Evolutionary conservation across 2,329 filamentous ascomycete species (phyloP).

Genomic region (Aspergillus versicolor): DNA sequence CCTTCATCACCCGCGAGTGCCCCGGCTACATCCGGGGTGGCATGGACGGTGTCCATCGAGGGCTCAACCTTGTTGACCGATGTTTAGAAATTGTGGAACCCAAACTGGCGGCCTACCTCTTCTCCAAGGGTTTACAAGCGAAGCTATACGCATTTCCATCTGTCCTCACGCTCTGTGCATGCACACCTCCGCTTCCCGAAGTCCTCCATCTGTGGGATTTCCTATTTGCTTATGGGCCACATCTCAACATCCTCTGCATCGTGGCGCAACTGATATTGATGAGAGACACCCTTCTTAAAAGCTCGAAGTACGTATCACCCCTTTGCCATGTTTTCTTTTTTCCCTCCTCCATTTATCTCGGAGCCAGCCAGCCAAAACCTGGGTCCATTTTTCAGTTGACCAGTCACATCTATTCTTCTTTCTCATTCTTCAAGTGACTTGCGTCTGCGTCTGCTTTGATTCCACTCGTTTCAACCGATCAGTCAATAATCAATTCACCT

Average conservation of each 20-base stretch:
- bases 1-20: constrained; percentile 81
- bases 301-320: constrained; percentile 64
- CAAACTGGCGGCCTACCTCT: constrained; percentile 79
- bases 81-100: constrained; percentile 89
- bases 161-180: constrained; percentile 90
- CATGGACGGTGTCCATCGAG: constrained; percentile 96
- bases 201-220: constrained; percentile 96
- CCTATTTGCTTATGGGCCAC: constrained; percentile 89
- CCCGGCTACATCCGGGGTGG: constrained; percentile 92
- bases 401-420: constrained; percentile 7
- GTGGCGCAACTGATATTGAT: constrained; percentile 92
- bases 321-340: constrained; percentile 1
- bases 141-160: constrained; percentile 97
- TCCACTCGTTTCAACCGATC: not conserved
- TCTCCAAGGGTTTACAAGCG: constrained; percentile 81
- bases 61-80: constrained; percentile 85
- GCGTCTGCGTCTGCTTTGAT: not conserved
- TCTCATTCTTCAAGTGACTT: not conserved
- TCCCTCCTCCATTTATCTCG: not conserved
- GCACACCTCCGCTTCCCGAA: constrained; percentile 90
- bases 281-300: constrained; percentile 77
- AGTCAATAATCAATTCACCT: constrained; percentile 5
- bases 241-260: constrained; percentile 93
- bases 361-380: constrained; percentile 1
- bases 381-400: not conserved